Evolutionary conservation across 768 basidiomycete species (phyloP).

Genomic region (Gautieria morchelliformis): DNA sequence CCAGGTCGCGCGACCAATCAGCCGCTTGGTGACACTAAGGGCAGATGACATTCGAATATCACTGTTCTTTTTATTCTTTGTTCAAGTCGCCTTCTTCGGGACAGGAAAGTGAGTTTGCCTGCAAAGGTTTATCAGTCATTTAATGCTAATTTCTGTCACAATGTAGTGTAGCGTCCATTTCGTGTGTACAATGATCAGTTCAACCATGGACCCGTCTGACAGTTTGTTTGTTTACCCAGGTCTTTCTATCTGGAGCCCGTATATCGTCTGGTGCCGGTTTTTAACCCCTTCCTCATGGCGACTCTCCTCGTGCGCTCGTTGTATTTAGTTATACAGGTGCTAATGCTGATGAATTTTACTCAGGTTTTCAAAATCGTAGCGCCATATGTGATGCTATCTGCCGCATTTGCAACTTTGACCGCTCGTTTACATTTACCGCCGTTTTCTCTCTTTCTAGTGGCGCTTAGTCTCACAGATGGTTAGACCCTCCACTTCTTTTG

Average conservation of each 20-base stretch:
- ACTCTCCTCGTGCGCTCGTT: constrained; percentile 45
- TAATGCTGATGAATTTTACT: neutral
- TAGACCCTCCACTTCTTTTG: constrained; percentile 11
- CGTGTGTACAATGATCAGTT: neutral
- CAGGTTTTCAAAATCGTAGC: constrained; percentile 77
- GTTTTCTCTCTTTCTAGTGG: constrained; percentile 72
- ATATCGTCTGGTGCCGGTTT: constrained; percentile 77
- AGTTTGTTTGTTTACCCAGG: constrained; percentile 19
- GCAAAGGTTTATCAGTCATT: neutral
- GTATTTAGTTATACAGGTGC: neutral
- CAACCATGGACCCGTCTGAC: neutral
- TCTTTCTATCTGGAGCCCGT: constrained; percentile 86
- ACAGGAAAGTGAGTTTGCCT: constrained; percentile 59
- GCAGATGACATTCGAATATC: constrained; percentile 62
- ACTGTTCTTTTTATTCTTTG: constrained; percentile 76
- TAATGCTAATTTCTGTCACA: neutral
- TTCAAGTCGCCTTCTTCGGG: constrained; percentile 81
- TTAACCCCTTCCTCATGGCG: constrained; percentile 80
- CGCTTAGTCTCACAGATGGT: constrained; percentile 67
- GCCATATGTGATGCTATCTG: constrained; percentile 71
- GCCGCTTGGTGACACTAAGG: constrained; percentile 32
- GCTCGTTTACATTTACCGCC: constrained; percentile 59
- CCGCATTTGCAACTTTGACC: constrained; percentile 60
- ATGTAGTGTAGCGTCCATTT: neutral
- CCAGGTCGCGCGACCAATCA: constrained; percentile 11